Percentiles rank a stretch among this genome's conserved stretches.
Evolutionary conservation across 2,329 filamentous ascomycete species (phyloP).

Genomic region (Colletotrichum lupini): DNA sequence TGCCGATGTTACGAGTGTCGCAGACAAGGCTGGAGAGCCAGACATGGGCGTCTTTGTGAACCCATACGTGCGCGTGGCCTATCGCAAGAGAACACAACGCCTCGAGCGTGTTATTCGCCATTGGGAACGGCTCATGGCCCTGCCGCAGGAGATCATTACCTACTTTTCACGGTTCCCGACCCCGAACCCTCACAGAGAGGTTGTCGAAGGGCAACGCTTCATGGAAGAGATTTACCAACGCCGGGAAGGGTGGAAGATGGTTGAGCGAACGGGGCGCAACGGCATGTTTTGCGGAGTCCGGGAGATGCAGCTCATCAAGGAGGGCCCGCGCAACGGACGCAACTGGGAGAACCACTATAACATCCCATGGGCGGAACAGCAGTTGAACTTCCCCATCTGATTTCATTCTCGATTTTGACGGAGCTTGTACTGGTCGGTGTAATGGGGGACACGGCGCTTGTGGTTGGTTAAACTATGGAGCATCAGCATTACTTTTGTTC

Average conservation of each 20-base stretch:
- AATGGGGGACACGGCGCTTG: background rate
- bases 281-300: constrained; percentile 67
- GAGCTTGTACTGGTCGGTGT: background rate
- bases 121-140: constrained; percentile 73
- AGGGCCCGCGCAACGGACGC: constrained; percentile 25
- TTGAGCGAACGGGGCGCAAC: constrained; percentile 56
- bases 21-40: constrained; percentile 41
- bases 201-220: constrained; percentile 67
- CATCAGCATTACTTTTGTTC: background rate
- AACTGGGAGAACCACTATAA: constrained; percentile 33
- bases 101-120: constrained; percentile 60
- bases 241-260: constrained; percentile 52
- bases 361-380: constrained; percentile 27
- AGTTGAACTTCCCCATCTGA: constrained; percentile 27
- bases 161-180: constrained; percentile 66
- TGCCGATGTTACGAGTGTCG: constrained; percentile 56
- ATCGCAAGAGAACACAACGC: constrained; percentile 52
- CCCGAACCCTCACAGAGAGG: constrained; percentile 69
- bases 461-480: background rate
- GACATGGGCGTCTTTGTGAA: constrained; percentile 75
- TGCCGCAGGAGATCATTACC: constrained; percentile 69
- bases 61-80: constrained; percentile 78
- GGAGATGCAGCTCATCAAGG: constrained; percentile 55
- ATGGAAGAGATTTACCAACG: constrained; percentile 61
- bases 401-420: background rate